Conservation (phyloP, 208 protist genomes). For the Trypanosoma cruzi region DNA sequence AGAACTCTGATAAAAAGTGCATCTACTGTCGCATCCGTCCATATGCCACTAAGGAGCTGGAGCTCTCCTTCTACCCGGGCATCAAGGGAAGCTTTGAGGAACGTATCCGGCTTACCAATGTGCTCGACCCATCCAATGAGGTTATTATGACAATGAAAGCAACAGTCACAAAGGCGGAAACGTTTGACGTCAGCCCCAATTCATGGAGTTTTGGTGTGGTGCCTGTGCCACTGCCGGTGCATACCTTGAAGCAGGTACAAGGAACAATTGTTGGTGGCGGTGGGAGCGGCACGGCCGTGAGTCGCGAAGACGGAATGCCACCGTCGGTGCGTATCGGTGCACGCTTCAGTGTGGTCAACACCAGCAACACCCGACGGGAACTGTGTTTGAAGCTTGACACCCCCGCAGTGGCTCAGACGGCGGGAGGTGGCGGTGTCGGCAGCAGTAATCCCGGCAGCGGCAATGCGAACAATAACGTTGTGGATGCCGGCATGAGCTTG, state of each 20-base stretch:
- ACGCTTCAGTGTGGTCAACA: slow-evolving; percentile 78
- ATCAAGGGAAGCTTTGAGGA: slow-evolving; percentile 85
- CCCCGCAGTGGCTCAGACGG: background rate
- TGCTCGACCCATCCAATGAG: slow-evolving; percentile 69
- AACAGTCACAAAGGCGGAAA: slow-evolving; percentile 82
- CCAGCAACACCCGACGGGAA: slow-evolving; percentile 61
- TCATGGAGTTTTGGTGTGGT: slow-evolving; percentile 80
- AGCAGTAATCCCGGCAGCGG: background rate
- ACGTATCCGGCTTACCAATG: slow-evolving; percentile 70
- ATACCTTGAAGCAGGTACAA: slow-evolving; percentile 2
- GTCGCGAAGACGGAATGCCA: slow-evolving; percentile 1
- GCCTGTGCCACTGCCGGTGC: slow-evolving; percentile 41
- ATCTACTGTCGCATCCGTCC: slow-evolving; percentile 75
- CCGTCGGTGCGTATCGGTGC: slow-evolving; percentile 48
- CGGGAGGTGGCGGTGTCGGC: background rate
- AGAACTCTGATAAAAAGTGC: slow-evolving; percentile 64
- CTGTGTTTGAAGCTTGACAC: slow-evolving; percentile 60
- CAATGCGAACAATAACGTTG: slow-evolving; percentile 4
- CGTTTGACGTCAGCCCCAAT: slow-evolving; percentile 86
- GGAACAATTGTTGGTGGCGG: background rate
- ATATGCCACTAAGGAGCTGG: slow-evolving; percentile 79
- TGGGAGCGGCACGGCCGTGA: background rate
- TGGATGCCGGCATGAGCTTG: background rate
- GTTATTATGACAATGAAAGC: slow-evolving; percentile 79
- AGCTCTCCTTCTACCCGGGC: slow-evolving; percentile 81